Evolutionary conservation across 768 basidiomycete genomes (phyloP).

Genomic region (Zangia roseola): DNA sequence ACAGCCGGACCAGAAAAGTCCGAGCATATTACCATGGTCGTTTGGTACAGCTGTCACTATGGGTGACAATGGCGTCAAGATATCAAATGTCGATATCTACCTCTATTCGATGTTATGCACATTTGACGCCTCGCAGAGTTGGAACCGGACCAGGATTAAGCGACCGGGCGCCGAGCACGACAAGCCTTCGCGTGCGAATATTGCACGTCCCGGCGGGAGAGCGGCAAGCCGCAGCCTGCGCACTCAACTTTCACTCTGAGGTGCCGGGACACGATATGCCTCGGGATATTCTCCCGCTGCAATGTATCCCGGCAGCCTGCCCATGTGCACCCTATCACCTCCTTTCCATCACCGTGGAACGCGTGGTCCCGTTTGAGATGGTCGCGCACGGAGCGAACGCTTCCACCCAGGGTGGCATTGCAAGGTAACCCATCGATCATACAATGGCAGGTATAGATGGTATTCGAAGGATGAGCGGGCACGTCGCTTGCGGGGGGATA

Average conservation of each 20-base stretch:
- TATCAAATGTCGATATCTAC: too few species aligned
- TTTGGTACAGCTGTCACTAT: too few species aligned
- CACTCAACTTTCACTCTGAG: conserved; percentile 12
- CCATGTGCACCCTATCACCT: conserved; percentile 7
- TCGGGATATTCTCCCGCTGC: conserved; percentile 17
- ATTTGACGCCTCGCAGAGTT: neutral
- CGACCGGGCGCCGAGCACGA: neutral
- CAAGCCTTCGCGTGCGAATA: conserved; percentile 14
- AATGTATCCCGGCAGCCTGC: conserved; percentile 1
- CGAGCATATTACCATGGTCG: too few species aligned
- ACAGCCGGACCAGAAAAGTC: too few species aligned
- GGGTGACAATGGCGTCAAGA: too few species aligned
- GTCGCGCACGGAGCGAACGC: conserved; percentile 5
- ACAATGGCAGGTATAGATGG: conserved; percentile 4
- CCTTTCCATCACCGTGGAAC: conserved; percentile 7
- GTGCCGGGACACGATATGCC: conserved; percentile 20
- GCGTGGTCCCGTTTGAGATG: conserved; percentile 15
- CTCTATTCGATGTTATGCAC: neutral
- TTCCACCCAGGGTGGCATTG: conserved; percentile 1
- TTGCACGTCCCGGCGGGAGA: conserved; percentile 24
- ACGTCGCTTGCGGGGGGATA: neutral
- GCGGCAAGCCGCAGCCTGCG: conserved; percentile 3
- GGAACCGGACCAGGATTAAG: neutral
- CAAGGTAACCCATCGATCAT: conserved; percentile 2
- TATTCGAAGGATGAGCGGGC: neutral